These are phyloP conservation scores for Phytophthora podocarpi DNA, from an alignment of 352 stramenopile species.

Conservation along the genomic window DNA sequence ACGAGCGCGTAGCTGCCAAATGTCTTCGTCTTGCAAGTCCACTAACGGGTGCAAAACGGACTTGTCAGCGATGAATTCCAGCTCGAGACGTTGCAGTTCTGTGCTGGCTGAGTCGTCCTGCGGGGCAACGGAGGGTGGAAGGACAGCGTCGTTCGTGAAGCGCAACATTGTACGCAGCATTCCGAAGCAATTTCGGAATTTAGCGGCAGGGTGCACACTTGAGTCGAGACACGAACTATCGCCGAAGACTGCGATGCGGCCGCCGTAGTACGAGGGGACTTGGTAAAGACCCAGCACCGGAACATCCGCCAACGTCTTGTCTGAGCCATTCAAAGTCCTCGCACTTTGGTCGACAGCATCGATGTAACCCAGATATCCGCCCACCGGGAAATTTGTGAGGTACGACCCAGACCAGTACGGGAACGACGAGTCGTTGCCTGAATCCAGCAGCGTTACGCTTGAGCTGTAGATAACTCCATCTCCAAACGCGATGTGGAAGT, in stretches of 20 bases:
- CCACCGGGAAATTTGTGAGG: slow-evolving; percentile 69
- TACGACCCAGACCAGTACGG: slow-evolving; percentile 73
- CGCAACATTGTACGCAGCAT: slow-evolving; percentile 63
- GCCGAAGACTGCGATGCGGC: slow-evolving; percentile 77
- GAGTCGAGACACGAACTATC: slow-evolving; percentile 78
- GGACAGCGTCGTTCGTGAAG: slow-evolving; percentile 62
- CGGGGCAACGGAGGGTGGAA: slow-evolving; percentile 6
- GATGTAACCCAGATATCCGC: slow-evolving; percentile 64
- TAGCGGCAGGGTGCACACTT: slow-evolving; percentile 45
- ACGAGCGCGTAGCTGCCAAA: slow-evolving; percentile 21
- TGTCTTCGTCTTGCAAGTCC: slow-evolving; percentile 17
- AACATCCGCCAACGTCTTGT: slow-evolving; percentile 37
- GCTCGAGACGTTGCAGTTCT: slow-evolving; percentile 35
- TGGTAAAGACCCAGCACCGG: slow-evolving; percentile 74
- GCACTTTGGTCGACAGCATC: slow-evolving; percentile 61
- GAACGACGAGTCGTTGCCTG: slow-evolving; percentile 36
- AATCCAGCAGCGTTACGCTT: slow-evolving; percentile 48
- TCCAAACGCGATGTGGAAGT: slow-evolving; percentile 76
- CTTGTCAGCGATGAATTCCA: slow-evolving; percentile 42
- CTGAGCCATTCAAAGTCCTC: slow-evolving; percentile 53
- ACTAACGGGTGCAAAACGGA: slow-evolving; percentile 19
- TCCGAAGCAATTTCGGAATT: slow-evolving; percentile 62
- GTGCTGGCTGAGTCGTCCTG: slow-evolving; percentile 21
- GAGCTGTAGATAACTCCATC: slow-evolving; percentile 58
- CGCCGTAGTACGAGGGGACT: slow-evolving; percentile 58